phyloP scores from a whole-genome alignment of 176 grass and related monocot species.

The Cocos nucifera region DNA sequence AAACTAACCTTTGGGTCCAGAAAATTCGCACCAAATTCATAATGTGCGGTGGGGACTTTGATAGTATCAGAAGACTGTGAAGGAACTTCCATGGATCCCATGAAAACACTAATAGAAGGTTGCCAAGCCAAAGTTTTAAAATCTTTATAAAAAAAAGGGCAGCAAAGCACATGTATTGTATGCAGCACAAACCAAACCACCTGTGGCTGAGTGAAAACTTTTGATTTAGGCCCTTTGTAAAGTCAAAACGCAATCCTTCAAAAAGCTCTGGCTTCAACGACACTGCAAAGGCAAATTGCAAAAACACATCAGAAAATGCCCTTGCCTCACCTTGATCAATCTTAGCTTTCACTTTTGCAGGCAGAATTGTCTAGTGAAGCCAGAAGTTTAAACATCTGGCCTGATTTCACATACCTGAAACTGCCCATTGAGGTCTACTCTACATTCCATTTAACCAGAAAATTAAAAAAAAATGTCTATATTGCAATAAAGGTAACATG shows the following conservation, averaged over 20 bases:
- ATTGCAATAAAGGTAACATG: too few species aligned
- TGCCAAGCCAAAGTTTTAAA: conserved; percentile 18
- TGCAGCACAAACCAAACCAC: conserved; percentile 17
- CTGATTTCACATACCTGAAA: too few species aligned
- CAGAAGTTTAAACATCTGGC: too few species aligned
- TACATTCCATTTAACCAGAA: too few species aligned
- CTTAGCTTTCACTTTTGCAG: too few species aligned
- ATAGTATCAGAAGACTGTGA: conserved; percentile 69
- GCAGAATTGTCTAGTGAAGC: too few species aligned
- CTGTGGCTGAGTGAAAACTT: conserved; percentile 93
- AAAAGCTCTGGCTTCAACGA: conserved; percentile 95
- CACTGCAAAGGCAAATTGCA: conserved; percentile 39
- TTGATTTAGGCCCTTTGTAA: conserved; percentile 79
- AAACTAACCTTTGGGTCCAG: conserved; percentile 81
- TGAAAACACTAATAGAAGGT: conserved; percentile 56
- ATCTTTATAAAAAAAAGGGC: too few species aligned
- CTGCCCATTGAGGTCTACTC: too few species aligned
- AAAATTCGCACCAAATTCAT: conserved; percentile 98
- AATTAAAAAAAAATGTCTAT: too few species aligned
- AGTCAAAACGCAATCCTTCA: conserved; percentile 93
- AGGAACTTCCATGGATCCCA: conserved; percentile 87
- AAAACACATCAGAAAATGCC: neutral
- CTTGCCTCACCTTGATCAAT: too few species aligned
- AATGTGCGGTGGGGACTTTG: conserved; percentile 89
- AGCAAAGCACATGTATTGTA: neutral